These are phyloP conservation scores for Microthyrium microscopicum DNA, from an alignment of 2,329 filamentous ascomycete species.

Conservation along the genomic window DNA sequence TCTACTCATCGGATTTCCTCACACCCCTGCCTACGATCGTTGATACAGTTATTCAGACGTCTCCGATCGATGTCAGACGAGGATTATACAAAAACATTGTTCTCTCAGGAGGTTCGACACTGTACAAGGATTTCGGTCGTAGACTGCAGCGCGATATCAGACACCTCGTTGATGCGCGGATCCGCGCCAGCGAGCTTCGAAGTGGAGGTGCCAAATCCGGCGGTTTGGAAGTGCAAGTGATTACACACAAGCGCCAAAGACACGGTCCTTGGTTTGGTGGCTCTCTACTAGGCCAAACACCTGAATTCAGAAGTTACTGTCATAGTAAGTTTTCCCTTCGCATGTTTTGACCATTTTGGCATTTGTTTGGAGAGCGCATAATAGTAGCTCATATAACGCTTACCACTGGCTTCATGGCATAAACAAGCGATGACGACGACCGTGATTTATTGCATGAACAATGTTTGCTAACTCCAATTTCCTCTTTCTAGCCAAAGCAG, in stretches of 20 bases:
- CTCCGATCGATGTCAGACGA: slow-evolving; percentile 90
- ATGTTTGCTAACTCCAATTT: too few species aligned
- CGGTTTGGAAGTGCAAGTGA: slow-evolving; percentile 90
- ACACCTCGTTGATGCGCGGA: slow-evolving; percentile 83
- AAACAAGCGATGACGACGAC: slow-evolving; percentile 16
- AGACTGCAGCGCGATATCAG: slow-evolving; percentile 94
- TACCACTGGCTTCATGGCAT: too few species aligned
- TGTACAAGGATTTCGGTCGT: slow-evolving; percentile 97
- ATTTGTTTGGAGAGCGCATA: too few species aligned
- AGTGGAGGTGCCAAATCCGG: slow-evolving; percentile 88
- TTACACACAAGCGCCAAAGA: slow-evolving; percentile 91
- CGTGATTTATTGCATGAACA: not conserved
- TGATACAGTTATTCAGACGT: slow-evolving; percentile 91
- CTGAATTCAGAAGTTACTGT: slow-evolving; percentile 97
- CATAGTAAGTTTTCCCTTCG: too few species aligned
- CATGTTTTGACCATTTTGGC: too few species aligned
- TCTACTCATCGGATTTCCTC: slow-evolving; percentile 96
- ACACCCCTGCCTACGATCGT: slow-evolving; percentile 90
- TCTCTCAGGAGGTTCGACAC: slow-evolving; percentile 83
- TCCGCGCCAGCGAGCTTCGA: slow-evolving; percentile 77
- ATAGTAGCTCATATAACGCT: too few species aligned
- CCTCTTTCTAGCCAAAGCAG: too few species aligned
- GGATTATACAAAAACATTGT: slow-evolving; percentile 99
- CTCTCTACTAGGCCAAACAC: slow-evolving; percentile 87
- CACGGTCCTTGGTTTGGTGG: slow-evolving; percentile 98